Evolutionary conservation across 106 monocot species (phyloP).

Genomic region (Acorus calamus): DNA sequence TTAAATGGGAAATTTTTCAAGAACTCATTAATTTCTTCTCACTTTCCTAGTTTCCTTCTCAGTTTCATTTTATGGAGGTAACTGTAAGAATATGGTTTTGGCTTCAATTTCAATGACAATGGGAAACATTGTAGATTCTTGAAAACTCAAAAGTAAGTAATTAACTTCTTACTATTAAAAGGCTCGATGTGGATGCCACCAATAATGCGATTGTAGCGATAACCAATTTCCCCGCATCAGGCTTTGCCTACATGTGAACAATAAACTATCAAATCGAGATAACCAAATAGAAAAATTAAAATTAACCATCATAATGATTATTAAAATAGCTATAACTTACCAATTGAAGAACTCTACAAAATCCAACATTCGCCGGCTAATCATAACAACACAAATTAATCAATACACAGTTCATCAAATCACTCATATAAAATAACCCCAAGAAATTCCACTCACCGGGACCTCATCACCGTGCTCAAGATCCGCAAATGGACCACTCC

Average conservation of each 20-base stretch:
- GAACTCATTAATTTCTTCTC: too few relatives aligned
- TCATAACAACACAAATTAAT: constrained; percentile 1
- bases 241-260: constrained; percentile 59
- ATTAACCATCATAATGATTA: background rate
- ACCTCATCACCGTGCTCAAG: constrained; percentile 75
- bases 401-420: constrained; percentile 9
- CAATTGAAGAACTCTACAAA: constrained; percentile 62
- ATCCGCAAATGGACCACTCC: constrained; percentile 27
- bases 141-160: background rate
- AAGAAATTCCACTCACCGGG: constrained; percentile 29
- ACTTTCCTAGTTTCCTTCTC: too few relatives aligned
- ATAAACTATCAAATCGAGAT: background rate
- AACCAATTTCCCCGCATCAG: constrained; percentile 64
- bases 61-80: too few relatives aligned
- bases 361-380: constrained; percentile 81
- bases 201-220: constrained; percentile 74
- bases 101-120: too few relatives aligned
- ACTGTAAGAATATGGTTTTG: too few relatives aligned
- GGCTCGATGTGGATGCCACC: constrained; percentile 67
- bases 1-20: too few relatives aligned
- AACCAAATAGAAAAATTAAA: background rate
- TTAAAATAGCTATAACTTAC: constrained; percentile 3
- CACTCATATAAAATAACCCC: background rate
- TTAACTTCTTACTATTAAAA: constrained; percentile 85
- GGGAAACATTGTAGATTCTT: too few relatives aligned